These are phyloP conservation scores for Aspergillus panamensis DNA, from an alignment of 495 filamentous ascomycete genomes.

Conservation along the genomic window DNA sequence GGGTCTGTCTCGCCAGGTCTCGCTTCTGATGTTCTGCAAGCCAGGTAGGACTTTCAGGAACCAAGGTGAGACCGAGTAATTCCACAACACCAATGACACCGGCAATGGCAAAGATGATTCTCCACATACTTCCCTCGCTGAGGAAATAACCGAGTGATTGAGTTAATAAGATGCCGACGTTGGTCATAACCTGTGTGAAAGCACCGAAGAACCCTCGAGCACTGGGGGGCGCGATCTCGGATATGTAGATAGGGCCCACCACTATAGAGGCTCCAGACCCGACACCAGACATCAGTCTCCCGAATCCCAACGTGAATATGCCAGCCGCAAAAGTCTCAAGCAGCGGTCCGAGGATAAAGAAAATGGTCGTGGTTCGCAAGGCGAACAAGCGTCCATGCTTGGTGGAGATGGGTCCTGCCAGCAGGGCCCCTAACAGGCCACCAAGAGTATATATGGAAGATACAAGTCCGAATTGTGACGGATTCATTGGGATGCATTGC, in stretches of 20 bases:
- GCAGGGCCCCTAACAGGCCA: conserved; percentile 77
- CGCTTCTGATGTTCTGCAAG: conserved; percentile 65
- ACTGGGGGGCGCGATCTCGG: conserved; percentile 77
- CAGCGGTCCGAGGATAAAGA: conserved; percentile 72
- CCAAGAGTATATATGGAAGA: conserved; percentile 90
- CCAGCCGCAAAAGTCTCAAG: conserved; percentile 66
- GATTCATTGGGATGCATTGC: conserved; percentile 80
- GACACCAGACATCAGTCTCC: conserved; percentile 75
- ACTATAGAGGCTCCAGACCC: conserved; percentile 86
- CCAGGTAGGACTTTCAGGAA: conserved; percentile 86
- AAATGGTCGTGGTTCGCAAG: conserved; percentile 67
- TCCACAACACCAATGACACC: conserved; percentile 65
- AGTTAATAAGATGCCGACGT: conserved; percentile 82
- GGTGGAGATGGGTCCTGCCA: conserved; percentile 69
- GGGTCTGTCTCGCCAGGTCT: conserved; percentile 55
- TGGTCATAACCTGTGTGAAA: conserved; percentile 90
- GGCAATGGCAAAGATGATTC: conserved; percentile 74
- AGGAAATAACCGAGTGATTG: conserved; percentile 85
- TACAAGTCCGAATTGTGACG: conserved; percentile 72
- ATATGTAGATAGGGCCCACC: conserved; percentile 93
- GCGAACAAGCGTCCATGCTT: conserved; percentile 66
- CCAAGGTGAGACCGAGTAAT: conserved; percentile 59
- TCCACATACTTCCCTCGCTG: conserved; percentile 72
- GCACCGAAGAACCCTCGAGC: conserved; percentile 84
- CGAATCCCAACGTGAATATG: conserved; percentile 64